Evolutionary conservation across 73 alveolate species (phyloP), one percentile per base, ranked within the genome.

Genomic region (Tetrahymena elliotti): DNA sequence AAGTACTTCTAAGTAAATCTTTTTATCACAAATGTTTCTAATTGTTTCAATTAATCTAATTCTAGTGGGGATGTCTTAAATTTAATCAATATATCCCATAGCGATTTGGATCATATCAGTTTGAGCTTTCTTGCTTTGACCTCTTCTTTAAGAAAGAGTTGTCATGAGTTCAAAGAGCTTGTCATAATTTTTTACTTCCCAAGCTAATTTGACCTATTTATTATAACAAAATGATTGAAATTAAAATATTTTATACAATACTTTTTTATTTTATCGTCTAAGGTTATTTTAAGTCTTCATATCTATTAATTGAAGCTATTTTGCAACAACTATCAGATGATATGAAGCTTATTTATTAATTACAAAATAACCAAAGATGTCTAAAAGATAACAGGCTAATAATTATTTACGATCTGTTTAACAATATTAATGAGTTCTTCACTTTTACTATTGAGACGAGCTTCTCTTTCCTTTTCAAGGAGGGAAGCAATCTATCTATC

Each of bases 51-150:
- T 94, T 84, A 97, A 96, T 15, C 93, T 83, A 95, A 84, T 84
- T 93, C 96, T 97, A 94, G 96, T 97, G 38, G 95, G 97, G 34
- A 97, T 27, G 34, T 97, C 94, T 38, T 97, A 97, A 96, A 97
- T 83, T 34, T 95, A 38, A n/a, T 93, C 97, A 37, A 97, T 93
- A 94, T 95, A 95, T 31, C 95, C 93, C 97, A 95, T 84, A 52
- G 95, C 96, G 95, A 95, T 95, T 93, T 97, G 97, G 88, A 97
- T 96, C 97, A 97, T 95, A 36, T 97, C 98, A 20, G 96, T 94
- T 84, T 97, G 47, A 16, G 99, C 98, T 93, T 97, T 97, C 97
- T 97, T 97, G 24, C 97, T 96, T 88, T 97, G 97, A 31, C 99
- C 99, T 93, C 99, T 95, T 33, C 98, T 84, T 92, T 97, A 95